Percentiles rank a stretch among this genome's conserved stretches.
These are phyloP conservation scores for Podospora sp. DNA, from an alignment of 495 filamentous ascomycete genomes.

Conservation along the genomic window DNA sequence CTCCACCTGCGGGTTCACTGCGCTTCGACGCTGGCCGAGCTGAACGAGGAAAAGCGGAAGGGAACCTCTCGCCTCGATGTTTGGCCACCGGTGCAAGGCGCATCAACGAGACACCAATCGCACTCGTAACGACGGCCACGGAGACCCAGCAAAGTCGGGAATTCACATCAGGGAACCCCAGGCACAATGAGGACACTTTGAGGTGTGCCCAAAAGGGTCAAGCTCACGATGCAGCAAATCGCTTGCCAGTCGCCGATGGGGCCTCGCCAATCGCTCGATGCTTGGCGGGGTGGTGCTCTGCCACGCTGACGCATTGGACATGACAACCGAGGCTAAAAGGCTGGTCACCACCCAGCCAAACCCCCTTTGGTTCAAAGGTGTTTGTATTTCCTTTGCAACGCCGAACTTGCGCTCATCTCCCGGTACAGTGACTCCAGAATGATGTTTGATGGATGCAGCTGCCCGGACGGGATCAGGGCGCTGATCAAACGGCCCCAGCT, in stretches of 20 bases:
- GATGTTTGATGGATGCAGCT: slow-evolving; percentile 8
- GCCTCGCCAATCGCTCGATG: slow-evolving; percentile 19
- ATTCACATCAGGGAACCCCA: neutral
- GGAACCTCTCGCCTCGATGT: neutral
- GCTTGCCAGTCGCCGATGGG: neutral
- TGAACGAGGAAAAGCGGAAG: neutral
- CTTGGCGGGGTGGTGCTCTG: slow-evolving; percentile 8
- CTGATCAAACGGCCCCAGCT: slow-evolving; percentile 22
- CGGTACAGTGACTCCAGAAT: slow-evolving; percentile 6
- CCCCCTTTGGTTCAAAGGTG: neutral
- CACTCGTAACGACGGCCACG: neutral
- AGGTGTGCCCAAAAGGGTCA: neutral
- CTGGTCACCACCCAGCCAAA: neutral
- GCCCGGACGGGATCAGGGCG: neutral
- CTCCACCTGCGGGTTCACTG: neutral
- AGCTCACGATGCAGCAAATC: neutral
- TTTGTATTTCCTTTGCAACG: neutral
- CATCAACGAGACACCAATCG: neutral
- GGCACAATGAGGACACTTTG: neutral
- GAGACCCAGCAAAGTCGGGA: neutral
- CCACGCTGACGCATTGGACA: neutral
- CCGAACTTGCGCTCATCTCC: neutral
- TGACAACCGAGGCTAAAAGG: neutral
- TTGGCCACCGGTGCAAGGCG: neutral
- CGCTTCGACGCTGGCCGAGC: neutral